A percentile compares a stretch with the other conserved stretches of the same genome.
phyloP scores from a whole-genome alignment of 2,329 filamentous ascomycete species.

The Penicillium sp. region DNA sequence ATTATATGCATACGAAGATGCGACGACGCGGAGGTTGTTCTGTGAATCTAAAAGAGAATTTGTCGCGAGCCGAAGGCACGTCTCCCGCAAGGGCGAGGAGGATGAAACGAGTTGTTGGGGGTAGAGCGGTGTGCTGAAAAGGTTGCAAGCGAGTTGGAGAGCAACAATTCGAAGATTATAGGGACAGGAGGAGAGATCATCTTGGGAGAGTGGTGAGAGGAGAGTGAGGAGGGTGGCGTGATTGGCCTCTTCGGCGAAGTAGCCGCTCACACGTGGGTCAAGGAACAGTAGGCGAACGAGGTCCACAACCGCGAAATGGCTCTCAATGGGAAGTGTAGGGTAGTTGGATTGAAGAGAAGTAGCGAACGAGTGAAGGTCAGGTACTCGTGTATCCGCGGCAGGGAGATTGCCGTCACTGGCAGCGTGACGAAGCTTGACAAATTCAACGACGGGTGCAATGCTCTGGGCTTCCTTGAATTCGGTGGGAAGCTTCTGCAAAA shows the following conservation, averaged over 20 bases:
- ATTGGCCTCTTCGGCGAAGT: slow-evolving; percentile 71
- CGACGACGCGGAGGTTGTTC: slow-evolving; percentile 76
- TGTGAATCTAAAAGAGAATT: slow-evolving; percentile 74
- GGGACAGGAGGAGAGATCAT: slow-evolving; percentile 60
- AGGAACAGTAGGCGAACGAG: slow-evolving; percentile 74
- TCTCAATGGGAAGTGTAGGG: slow-evolving; percentile 57
- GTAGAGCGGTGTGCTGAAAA: slow-evolving; percentile 76
- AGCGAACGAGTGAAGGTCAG: slow-evolving; percentile 66
- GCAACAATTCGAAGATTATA: slow-evolving; percentile 83
- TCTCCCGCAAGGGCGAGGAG: slow-evolving; percentile 51
- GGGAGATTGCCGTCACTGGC: slow-evolving; percentile 46
- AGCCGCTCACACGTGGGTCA: slow-evolving; percentile 76
- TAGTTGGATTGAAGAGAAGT: slow-evolving; percentile 59
- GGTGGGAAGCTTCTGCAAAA: slow-evolving; percentile 72
- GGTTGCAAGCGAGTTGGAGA: slow-evolving; percentile 79
- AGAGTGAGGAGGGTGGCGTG: slow-evolving; percentile 64
- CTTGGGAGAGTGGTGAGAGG: slow-evolving; percentile 42
- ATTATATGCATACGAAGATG: slow-evolving; percentile 81
- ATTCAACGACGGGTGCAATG: slow-evolving; percentile 65
- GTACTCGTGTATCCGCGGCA: slow-evolving; percentile 65
- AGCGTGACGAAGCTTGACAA: slow-evolving; percentile 60
- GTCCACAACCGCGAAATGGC: slow-evolving; percentile 80
- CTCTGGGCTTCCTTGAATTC: slow-evolving; percentile 55
- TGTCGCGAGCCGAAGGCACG: slow-evolving; percentile 68
- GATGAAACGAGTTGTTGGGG: slow-evolving; percentile 58